phyloP scores from a whole-genome alignment of 768 basidiomycete genomes.

The Pisolithus sp. region DNA sequence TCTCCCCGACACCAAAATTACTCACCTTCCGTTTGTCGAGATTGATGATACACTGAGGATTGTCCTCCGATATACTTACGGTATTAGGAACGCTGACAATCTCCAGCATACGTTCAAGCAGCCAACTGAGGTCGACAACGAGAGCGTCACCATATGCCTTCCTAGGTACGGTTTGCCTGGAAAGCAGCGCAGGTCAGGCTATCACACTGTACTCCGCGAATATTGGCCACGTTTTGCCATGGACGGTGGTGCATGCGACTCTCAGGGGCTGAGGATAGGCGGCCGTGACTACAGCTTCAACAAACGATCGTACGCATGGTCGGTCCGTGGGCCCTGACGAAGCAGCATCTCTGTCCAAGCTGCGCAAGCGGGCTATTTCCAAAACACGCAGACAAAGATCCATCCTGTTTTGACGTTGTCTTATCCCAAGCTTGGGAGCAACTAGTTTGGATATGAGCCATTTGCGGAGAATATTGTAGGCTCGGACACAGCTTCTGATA shows the following conservation, averaged over 20 bases:
- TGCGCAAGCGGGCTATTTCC: constrained; percentile 65
- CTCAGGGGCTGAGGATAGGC: constrained; percentile 72
- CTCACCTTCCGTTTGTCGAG: constrained; percentile 78
- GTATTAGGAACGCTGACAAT: constrained; percentile 70
- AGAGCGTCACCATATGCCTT: constrained; percentile 44
- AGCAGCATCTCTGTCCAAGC: constrained; percentile 34
- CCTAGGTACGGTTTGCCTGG: constrained; percentile 41
- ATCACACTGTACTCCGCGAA: constrained; percentile 57
- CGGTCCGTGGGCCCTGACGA: constrained; percentile 41
- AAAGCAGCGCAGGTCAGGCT: constrained; percentile 51
- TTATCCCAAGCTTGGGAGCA: constrained; percentile 55
- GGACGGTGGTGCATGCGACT: constrained; percentile 73
- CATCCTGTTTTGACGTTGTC: constrained; percentile 62
- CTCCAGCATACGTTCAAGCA: constrained; percentile 76
- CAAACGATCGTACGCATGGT: constrained; percentile 71
- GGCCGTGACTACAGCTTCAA: constrained; percentile 70
- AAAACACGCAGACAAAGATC: constrained; percentile 66
- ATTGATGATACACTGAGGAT: constrained; percentile 60
- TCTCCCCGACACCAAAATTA: not conserved
- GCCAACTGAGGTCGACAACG: constrained; percentile 75
- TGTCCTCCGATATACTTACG: constrained; percentile 47
- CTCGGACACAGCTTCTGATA: constrained; percentile 70
- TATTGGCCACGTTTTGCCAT: constrained; percentile 68
- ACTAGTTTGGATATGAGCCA: constrained; percentile 72
- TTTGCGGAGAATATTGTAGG: constrained; percentile 69